phyloP scores from a whole-genome alignment of 1,284 basidiomycete genomes.

The Peniophora sp. region DNA sequence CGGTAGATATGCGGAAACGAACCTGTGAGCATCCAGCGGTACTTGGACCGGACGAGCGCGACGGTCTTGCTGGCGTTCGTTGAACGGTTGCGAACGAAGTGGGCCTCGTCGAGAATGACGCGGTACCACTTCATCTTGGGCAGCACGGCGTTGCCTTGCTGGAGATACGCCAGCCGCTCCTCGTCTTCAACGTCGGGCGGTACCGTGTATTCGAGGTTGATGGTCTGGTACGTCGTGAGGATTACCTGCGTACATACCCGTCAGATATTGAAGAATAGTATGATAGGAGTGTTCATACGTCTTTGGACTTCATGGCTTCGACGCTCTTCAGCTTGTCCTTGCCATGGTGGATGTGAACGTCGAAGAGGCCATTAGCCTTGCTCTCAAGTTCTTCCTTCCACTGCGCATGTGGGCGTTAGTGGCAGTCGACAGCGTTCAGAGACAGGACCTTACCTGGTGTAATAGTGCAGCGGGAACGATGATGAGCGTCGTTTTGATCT shows the following conservation, averaged over 20 bases:
- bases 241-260: slow-evolving; percentile 33
- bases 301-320: slow-evolving; percentile 39
- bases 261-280: slow-evolving; percentile 1
- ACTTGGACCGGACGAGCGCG: slow-evolving; percentile 48
- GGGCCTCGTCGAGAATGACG: slow-evolving; percentile 61
- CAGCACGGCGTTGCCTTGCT: slow-evolving; percentile 38
- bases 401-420: slow-evolving; percentile 21
- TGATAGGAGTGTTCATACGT: slow-evolving; percentile 30
- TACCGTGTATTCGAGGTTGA: slow-evolving; percentile 35
- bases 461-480: slow-evolving; percentile 65
- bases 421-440: neutral
- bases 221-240: slow-evolving; percentile 62
- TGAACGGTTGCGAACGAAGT: slow-evolving; percentile 60
- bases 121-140: slow-evolving; percentile 52
- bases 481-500: slow-evolving; percentile 44
- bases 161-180: slow-evolving; percentile 36
- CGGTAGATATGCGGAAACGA: slow-evolving; percentile 63
- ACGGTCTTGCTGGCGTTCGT: slow-evolving; percentile 52
- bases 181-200: slow-evolving; percentile 28
- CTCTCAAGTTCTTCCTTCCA: slow-evolving; percentile 64
- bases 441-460: slow-evolving; percentile 37
- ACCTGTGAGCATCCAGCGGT: slow-evolving; percentile 67
- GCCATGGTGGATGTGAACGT: slow-evolving; percentile 58
- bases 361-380: slow-evolving; percentile 59
- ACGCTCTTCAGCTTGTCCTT: slow-evolving; percentile 50